Evolutionary conservation across 306 rosid species (phyloP).

Genomic region (Styphnolobium japonicum): DNA sequence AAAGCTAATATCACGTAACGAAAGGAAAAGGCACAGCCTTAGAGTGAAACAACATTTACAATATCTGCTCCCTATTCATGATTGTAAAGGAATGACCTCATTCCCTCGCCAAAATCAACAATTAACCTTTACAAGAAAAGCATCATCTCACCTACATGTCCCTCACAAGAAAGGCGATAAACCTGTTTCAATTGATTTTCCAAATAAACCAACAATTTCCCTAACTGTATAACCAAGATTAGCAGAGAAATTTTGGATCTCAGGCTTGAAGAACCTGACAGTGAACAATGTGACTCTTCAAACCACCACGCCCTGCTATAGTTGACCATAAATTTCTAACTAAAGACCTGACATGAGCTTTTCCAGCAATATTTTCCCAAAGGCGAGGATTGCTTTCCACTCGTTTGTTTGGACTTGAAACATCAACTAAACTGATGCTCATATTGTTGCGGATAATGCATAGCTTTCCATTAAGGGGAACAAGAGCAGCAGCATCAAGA

Average conservation of each 20-base stretch:
- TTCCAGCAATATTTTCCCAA: slow-evolving; percentile 77
- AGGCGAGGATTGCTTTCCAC: slow-evolving; percentile 58
- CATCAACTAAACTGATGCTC: slow-evolving; percentile 74
- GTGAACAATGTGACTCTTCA: slow-evolving; percentile 75
- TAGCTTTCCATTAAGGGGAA: slow-evolving; percentile 71
- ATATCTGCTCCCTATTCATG: slow-evolving; percentile 40
- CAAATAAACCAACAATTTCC: neutral
- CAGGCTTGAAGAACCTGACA: slow-evolving; percentile 79
- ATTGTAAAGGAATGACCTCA: slow-evolving; percentile 43
- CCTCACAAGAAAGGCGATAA: neutral
- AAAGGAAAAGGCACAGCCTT: slow-evolving; percentile 32
- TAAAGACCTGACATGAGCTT: slow-evolving; percentile 59
- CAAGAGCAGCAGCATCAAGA: slow-evolving; percentile 78
- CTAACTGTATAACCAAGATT: slow-evolving; percentile 4
- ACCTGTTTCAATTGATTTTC: neutral
- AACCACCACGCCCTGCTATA: slow-evolving; percentile 62
- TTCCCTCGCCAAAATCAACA: slow-evolving; percentile 34
- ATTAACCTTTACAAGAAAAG: slow-evolving; percentile 21
- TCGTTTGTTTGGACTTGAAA: slow-evolving; percentile 52
- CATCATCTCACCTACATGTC: slow-evolving; percentile 3
- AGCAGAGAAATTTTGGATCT: slow-evolving; percentile 1
- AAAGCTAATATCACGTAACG: slow-evolving; percentile 32
- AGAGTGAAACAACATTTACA: slow-evolving; percentile 45
- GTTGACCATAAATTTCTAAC: slow-evolving; percentile 66
- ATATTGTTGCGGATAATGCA: slow-evolving; percentile 74